Conservation (phyloP, 2,329 filamentous ascomycete species). For the Cercospora berteroae region DNA sequence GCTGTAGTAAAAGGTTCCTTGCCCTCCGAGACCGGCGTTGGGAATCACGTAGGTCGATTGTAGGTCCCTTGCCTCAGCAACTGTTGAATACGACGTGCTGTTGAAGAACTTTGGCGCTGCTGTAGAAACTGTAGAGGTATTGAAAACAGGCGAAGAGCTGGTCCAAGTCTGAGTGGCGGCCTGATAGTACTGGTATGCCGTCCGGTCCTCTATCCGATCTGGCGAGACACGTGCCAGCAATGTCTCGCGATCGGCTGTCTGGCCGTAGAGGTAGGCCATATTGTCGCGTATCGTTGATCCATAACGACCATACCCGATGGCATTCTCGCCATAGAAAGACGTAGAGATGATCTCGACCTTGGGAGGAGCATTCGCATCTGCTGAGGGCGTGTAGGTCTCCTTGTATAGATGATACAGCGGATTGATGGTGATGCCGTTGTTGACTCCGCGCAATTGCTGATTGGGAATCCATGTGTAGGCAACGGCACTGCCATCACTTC, state of each 20-base stretch:
- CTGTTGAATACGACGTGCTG: neutral
- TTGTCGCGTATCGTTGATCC: conserved; percentile 21
- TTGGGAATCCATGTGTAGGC: conserved; percentile 28
- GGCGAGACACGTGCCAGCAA: conserved; percentile 25
- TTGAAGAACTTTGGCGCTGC: neutral
- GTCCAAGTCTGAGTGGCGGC: conserved; percentile 22
- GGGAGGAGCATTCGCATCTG: conserved; percentile 22
- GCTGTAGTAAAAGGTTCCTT: conserved; percentile 36
- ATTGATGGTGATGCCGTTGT: conserved; percentile 15
- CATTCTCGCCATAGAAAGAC: conserved; percentile 22
- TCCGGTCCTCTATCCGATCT: conserved; percentile 22
- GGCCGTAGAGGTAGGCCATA: conserved; percentile 30
- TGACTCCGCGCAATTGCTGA: conserved; percentile 19
- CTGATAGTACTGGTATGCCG: conserved; percentile 27
- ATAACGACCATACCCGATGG: conserved; percentile 27
- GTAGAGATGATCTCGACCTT: conserved; percentile 17
- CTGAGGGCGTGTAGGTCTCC: conserved; percentile 13
- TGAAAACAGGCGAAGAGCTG: conserved; percentile 18
- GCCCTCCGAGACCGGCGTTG: conserved; percentile 32
- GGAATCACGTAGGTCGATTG: conserved; percentile 20
- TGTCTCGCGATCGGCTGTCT: conserved; percentile 16
- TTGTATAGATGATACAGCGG: conserved; percentile 25
- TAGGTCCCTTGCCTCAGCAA: neutral
- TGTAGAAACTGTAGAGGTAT: conserved; percentile 6
- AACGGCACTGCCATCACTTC: conserved; percentile 14